Base-by-base conservation (phyloP, 805 yeast genomes). In the Schwanniomyces polymorphus region DNA sequence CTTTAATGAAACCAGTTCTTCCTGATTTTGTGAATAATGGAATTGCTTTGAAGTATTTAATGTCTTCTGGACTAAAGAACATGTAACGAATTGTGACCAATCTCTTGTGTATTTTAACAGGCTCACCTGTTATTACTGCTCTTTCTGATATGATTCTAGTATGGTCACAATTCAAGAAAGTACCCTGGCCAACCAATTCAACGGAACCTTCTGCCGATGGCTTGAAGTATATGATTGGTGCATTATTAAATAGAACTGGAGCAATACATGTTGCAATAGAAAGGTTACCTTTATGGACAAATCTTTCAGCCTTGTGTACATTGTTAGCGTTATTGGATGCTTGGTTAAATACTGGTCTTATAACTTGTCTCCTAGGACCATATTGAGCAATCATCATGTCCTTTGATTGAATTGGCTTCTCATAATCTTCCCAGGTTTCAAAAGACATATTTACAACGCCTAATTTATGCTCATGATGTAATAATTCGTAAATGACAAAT, bases 11-110 rank as follows among this genome's bases (percentile, higher is more conserved):
- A 46, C 99, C 99, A 17, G 91, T 78, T 67, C 97, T 84, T 43
- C 99, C 99, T 58, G 85, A 79, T 65, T 88, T 90, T 37, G 98
- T 91, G 68, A 90, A 94, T 50, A 94, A 72, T 38, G 98, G 98
- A 55, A 94, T 86, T 4, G 91, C 85, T 70, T 88, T 88, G 79
- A 86, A 94, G 82, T 88, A 88, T 54, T 80, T 81, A 55, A 95
- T 87, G 64, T 94, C 99, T 41, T 87, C 89, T 9, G 88, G 72
- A 60, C 85, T 89, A 84, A 92, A 92, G 76, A 94, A 94, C 99
- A 94, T 94, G 79, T 91, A 94, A 56, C 98, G 85, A 48, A 94
- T 80, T 2, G 99, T 94, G 53, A 94, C 89, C 35, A 91, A 88
- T 50, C 79, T 82, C 72, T 89, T 92, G 76, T 95, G 97, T 58